Evolutionary conservation across 805 yeast genomes (phyloP), one percentile per base, ranked within the genome.

Genomic region (Wickerhamiella sorbophila): DNA sequence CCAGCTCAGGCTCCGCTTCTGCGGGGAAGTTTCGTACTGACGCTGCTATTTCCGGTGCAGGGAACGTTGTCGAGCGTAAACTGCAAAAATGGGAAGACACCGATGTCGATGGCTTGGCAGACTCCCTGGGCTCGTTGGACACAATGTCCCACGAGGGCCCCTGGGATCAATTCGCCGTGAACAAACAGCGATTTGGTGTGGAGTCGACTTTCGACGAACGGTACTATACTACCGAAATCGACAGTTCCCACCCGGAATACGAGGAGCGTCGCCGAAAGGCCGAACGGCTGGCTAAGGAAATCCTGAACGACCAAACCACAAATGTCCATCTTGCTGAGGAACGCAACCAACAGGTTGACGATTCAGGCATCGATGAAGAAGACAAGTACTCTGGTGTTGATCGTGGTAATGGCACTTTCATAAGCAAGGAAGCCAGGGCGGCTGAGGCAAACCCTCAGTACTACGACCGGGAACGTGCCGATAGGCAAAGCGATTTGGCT

Each of bases 111-210:
- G 37, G 48, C 15, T 40, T 47, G 16, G 49, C 46, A 33, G 55
- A 52, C 41, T 52, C 60, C 9, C 52, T 68, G 21, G 71, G 67
- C 40, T 69, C 21, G 12, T 26, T 65, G 12, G 53, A 33, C 10
- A 17, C 48, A 19, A 22, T 39, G 20, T 22, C 17, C 10, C 4
- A 18, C 24, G 38, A 48, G 18, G 63, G 60, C 14, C 55, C 57
- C 8, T 91, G 97, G 97, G 95, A 91, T 62, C 98, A 91, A 64
- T 91, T 91, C 62, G 80, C 82, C 41, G 88, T 75, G n/a, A 91
- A 91, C 60, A 80, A 83, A 58, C 71, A 75, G 44, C 79, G 82
- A 61, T 91, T 91, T 59, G 96, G 96, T 31, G 79, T 91, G 38
- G 78, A 74, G 49, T 78, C 95, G 0, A 72, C 84, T 27, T 81